Evolutionary conservation across 2,329 filamentous ascomycete species (phyloP), one percentile per base, ranked within the genome.

Genomic region (Malbranchea cinnamomea): DNA sequence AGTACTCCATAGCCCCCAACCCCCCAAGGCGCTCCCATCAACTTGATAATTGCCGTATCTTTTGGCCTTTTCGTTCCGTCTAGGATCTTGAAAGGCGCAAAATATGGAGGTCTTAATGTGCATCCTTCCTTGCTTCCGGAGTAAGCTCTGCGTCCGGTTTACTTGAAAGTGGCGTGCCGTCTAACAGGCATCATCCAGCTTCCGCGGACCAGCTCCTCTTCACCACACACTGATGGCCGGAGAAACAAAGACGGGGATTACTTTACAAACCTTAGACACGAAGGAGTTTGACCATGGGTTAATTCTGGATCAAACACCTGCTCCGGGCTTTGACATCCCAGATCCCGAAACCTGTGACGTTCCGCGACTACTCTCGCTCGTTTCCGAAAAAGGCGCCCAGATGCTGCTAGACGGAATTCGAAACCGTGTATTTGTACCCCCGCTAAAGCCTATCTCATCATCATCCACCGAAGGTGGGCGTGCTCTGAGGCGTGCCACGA

Each of bases 81-180:
- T 1, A 67, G 82, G 4, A 71, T 95, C 10, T 62, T 98, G 13
- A 59, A 60, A 13, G 58, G 58, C 1, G 71, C 79, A 14, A 71
- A 68, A 43, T 93, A 91, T 55, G 85, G 85, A 24, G 89, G 89
- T 0, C 58, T 98, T 3, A 98, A 98, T 53, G 67, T 98, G 2
- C 89, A 98, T 47, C 89, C 89, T 1, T 95, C 87, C 1, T 57
- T 94, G 16, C 67, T 98, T 9, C 87, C 85, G 3, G 78, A 89
- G 74, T 81, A 62, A 41, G 62, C 48, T 5, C 4, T 14, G 9
- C 5, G 16, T 5, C 12, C 14, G 28, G n/a, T n/a, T 18, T 14
- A 9, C n/a, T 18, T 9, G 6, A 10, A 11, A 16, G 16, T 21
- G 25, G 27, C 22, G 38, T 17, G 12, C 34, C 18, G n/a, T 27